phyloP scores from a whole-genome alignment of 2,329 filamentous ascomycete species.

The Talaromyces amestolkiae region DNA sequence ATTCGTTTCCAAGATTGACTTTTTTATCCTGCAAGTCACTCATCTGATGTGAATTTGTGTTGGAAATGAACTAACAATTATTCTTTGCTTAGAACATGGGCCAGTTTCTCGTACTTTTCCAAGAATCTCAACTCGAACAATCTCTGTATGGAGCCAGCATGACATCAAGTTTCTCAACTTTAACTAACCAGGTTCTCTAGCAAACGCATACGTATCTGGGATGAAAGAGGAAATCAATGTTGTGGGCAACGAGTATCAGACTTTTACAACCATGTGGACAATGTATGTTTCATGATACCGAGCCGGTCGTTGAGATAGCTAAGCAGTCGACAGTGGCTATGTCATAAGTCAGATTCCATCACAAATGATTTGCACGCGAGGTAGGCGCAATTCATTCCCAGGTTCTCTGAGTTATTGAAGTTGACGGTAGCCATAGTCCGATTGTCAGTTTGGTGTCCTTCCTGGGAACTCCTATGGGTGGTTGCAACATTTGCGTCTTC shows the following conservation, averaged over 20 bases:
- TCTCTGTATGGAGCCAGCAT: not conserved
- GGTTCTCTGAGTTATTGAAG: constrained; percentile 28
- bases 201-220: constrained; percentile 42
- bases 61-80: not conserved
- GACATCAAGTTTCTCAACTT: not conserved
- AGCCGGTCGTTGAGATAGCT: not conserved
- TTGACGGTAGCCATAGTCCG: constrained; percentile 14
- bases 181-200: not conserved
- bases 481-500: constrained; percentile 34
- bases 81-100: constrained; percentile 10
- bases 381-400: constrained; percentile 12
- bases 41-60: not conserved
- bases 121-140: constrained; percentile 19
- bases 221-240: constrained; percentile 36
- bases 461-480: constrained; percentile 32
- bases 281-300: constrained; percentile 21
- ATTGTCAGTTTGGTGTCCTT: constrained; percentile 14
- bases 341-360: constrained; percentile 24
- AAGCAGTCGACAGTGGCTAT: constrained; percentile 7
- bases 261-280: constrained; percentile 28
- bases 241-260: constrained; percentile 31
- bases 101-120: constrained; percentile 17
- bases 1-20: constrained; percentile 14
- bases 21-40: constrained; percentile 8
- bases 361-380: constrained; percentile 14